Evolutionary conservation across 225 moss, liverwort and hornwort species (phyloP), one percentile per base, ranked within the genome.

Genomic region (Ulota crispa): DNA sequence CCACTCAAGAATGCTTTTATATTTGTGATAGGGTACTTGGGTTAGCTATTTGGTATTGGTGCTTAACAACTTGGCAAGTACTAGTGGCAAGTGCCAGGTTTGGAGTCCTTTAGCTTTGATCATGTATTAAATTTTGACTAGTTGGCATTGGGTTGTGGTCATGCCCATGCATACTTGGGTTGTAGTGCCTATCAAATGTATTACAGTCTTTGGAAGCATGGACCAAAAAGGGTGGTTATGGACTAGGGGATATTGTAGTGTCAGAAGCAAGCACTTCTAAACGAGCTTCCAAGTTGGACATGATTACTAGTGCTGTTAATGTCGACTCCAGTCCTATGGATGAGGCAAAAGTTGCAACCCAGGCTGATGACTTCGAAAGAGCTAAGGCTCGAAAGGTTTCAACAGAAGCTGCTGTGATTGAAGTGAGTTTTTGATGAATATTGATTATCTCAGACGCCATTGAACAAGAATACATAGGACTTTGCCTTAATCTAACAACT

Each of bases 361-460:
- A 96, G 65, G 92, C 90, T 83, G 86, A 93, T 70, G 89, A 91
- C 69, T 92, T 97, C 74, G 97, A 91, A 75, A 97, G 94, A 83
- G 97, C 95, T 1, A 97, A 97, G 85, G 97, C 93, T 82, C 92
- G 72, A 65, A 97, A 97, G 84, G 91, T 93, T 32, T 94, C 94
- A 69, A 87, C 94, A 67, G 94, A 97, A 86, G 84, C 92, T 86
- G 95, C 95, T 70, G 89, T 97, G 62, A 86, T 80, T 15, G 91
- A 95, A 91, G 96, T 96, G 87, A 85, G 80, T 56, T 73, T 53
- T 28, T 69, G 45, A 36, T 79, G 81, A 24, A 68, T 61, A 9
- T 62, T 76, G n/a, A 64, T 56, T 8, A 50, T 60, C 66, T 61
- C n/a, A 70, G 54, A 72, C 64, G 70, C 26, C 39, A 68, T 64